Percentiles rank a stretch among this genome's conserved stretches.
Conservation (phyloP, 768 basidiomycete genomes). For the Phlegmacium glaucopus region DNA sequence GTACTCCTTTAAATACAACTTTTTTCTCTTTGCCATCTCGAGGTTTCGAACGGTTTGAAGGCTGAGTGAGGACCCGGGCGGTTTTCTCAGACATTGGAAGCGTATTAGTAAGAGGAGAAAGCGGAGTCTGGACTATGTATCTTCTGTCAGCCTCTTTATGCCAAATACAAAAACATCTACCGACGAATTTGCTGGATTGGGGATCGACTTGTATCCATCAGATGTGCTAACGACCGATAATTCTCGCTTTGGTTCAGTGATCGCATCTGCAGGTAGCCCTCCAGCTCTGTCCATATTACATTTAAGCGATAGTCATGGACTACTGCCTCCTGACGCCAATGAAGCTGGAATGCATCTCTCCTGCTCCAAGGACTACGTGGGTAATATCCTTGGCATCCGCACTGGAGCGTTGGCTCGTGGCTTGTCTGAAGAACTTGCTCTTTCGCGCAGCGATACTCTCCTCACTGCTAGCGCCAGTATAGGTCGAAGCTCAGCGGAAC, state of each 20-base stretch:
- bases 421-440: not conserved
- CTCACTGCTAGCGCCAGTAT: not conserved
- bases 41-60: constrained; percentile 60
- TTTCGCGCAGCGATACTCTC: not conserved
- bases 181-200: constrained; percentile 1
- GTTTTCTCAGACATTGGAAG: constrained; percentile 43
- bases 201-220: constrained; percentile 5
- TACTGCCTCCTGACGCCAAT: not conserved
- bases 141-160: not conserved
- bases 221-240: not conserved
- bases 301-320: too few relatives aligned
- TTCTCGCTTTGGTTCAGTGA: not conserved
- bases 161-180: not conserved
- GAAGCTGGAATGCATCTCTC: not conserved
- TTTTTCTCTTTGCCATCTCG: constrained; percentile 51
- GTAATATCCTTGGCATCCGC: too few relatives aligned
- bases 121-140: too few relatives aligned
- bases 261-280: not conserved
- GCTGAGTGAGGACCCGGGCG: constrained; percentile 51
- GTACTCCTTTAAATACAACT: constrained; percentile 61
- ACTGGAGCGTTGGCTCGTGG: too few relatives aligned
- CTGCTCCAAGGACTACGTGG: too few relatives aligned
- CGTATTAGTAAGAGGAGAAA: too few relatives aligned
- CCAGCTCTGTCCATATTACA: too few relatives aligned
- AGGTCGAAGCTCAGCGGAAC: constrained; percentile 39